Evolutionary conservation across 2,329 filamentous ascomycete genomes (phyloP), one percentile per base, ranked within the genome.

Genomic region (Clonostachys chloroleuca): DNA sequence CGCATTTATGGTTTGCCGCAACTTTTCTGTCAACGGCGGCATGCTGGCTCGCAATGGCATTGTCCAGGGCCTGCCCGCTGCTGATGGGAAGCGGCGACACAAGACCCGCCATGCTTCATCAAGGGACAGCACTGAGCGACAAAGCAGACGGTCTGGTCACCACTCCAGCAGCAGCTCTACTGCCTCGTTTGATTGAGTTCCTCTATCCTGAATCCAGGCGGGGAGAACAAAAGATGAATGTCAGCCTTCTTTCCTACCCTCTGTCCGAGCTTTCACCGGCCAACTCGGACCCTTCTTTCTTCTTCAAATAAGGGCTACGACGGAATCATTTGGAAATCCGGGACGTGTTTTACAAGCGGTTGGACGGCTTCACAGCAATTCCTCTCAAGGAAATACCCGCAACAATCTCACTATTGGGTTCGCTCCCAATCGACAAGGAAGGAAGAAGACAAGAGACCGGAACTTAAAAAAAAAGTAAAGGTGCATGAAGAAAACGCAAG

Each of bases 1-100:
- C 52, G 92, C 92, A 49, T 97, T 96, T 70, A 92, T 96, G 83
- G 94, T 96, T 56, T 96, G 92, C 76, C 87, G 91, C 54, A 96
- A 96, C 77, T 96, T 96, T 72, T 95, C 90, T 47, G 89, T 95
- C 67, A 96, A 96, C 64, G 91, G 95, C 59, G 92, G 92, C 64
- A 96, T 95, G 90, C 74, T 85, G 53, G 82, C 81, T 52, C 78
- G 81, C 54, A 86, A 85, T 59, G 82, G 82, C 40, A 83, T 85
- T 52, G 81, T 86, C 52, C 82, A 86, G 66, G 82, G 82, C 44
- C 73, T 86, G 36, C 82, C 82, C 13, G 78, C 74, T 47, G 72
- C 74, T 54, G 69, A 79, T 47, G 68, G 60, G 51, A 67, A 67
- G 60, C 78, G 72, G 55, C 70, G 73, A 50, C 64, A 71, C 55